Evolutionary conservation across 768 basidiomycete species (phyloP).

Genomic region (Piloderma croceum): DNA sequence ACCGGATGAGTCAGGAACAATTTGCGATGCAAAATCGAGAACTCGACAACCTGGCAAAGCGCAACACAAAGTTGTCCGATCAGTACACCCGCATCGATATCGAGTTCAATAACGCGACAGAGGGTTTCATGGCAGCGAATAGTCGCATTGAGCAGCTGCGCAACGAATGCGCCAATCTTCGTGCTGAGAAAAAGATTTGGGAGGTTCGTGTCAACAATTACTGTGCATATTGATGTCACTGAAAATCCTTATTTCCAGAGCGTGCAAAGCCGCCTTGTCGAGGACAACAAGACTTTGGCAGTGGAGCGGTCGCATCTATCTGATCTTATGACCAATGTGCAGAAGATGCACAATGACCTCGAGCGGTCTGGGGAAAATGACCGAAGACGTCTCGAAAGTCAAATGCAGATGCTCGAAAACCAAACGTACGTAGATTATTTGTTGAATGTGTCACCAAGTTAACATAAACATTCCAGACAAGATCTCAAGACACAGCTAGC

Average conservation of each 20-base stretch:
- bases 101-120: conserved; percentile 61
- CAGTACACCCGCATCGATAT: conserved; percentile 73
- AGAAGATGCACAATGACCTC: conserved; percentile 85
- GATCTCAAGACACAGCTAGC: conserved; percentile 64
- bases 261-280: conserved; percentile 72
- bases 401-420: conserved; percentile 69
- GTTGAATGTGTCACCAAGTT: neutral
- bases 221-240: no score
- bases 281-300: conserved; percentile 77
- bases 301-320: conserved; percentile 81
- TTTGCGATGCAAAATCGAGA: conserved; percentile 56
- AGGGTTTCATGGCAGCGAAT: conserved; percentile 57
- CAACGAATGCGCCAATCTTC: conserved; percentile 81
- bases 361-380: conserved; percentile 83
- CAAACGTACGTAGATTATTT: conserved; percentile 54
- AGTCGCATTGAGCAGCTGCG: conserved; percentile 69
- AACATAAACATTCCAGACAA: conserved; percentile 42
- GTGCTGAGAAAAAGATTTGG: conserved; percentile 92
- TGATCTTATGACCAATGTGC: conserved; percentile 84
- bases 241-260: conserved; percentile 39
- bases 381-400: conserved; percentile 71
- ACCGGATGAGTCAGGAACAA: conserved; percentile 67
- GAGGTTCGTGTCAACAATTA: conserved; percentile 62
- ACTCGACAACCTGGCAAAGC: conserved; percentile 57
- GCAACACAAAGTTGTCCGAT: conserved; percentile 68